Evolutionary conservation across 225 moss, liverwort and hornwort genomes (phyloP).

Genomic region (Antitrichia curtipendula): DNA sequence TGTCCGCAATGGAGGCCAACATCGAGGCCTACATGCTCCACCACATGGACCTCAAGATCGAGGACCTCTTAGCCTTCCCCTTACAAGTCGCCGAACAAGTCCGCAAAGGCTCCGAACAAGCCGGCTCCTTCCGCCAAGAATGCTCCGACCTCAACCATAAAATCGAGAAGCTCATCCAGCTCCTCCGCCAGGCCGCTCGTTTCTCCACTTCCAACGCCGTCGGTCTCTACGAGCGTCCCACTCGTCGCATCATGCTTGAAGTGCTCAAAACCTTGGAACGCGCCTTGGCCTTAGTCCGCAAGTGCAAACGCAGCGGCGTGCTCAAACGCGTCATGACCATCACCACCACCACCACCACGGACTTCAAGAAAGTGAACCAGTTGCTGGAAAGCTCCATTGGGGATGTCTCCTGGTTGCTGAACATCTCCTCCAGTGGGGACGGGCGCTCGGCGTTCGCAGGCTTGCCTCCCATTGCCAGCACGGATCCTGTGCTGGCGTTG

Average conservation of each 20-base stretch:
- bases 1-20: constrained; percentile 16
- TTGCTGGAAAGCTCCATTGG: constrained; percentile 51
- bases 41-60: constrained; percentile 23
- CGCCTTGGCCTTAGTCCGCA: constrained; percentile 49
- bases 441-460: constrained; percentile 55
- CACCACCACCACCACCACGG: constrained; percentile 61
- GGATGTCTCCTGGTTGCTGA: constrained; percentile 78
- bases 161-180: constrained; percentile 33
- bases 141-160: constrained; percentile 53
- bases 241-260: constrained; percentile 68
- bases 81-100: constrained; percentile 43
- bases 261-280: constrained; percentile 65
- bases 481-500: constrained; percentile 46
- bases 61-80: constrained; percentile 17
- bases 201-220: constrained; percentile 8
- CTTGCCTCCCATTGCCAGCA: constrained; percentile 64
- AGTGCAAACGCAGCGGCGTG: constrained; percentile 72
- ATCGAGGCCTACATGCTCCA: constrained; percentile 22
- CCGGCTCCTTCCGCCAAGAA: constrained; percentile 66
- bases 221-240: constrained; percentile 67
- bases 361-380: constrained; percentile 54
- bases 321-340: constrained; percentile 80
- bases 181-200: constrained; percentile 40
- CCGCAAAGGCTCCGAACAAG: constrained; percentile 34
- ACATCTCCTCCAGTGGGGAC: constrained; percentile 72